A percentile compares a stretch with the other conserved stretches of the same genome.
Conservation (phyloP, 108 stramenopile genomes). For the Cyclotella cryptica region DNA sequence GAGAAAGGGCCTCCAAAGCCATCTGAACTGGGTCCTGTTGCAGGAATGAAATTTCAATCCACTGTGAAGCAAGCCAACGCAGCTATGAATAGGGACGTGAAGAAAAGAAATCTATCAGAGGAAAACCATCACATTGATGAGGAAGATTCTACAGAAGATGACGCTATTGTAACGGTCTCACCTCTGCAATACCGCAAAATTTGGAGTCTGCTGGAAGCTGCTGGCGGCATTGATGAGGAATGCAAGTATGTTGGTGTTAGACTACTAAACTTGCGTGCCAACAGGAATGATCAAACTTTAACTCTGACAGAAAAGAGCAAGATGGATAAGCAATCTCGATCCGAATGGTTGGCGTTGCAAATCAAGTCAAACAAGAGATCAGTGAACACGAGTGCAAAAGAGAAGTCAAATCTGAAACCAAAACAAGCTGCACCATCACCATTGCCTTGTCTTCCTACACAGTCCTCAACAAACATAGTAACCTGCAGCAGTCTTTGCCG, state of each 20-base stretch:
- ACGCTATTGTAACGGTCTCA: neutral
- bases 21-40: constrained; percentile 1
- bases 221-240: neutral
- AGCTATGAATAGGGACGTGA: neutral
- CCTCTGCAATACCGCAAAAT: constrained; percentile 1
- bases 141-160: neutral
- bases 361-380: neutral
- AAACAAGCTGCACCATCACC: neutral
- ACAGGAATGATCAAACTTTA: neutral
- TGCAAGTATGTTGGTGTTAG: constrained; percentile 6
- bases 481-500: neutral
- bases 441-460: neutral
- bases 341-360: neutral
- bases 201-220: neutral
- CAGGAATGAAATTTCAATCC: constrained; percentile 5
- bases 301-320: neutral
- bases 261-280: neutral
- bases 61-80: neutral
- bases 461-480: neutral
- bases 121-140: neutral
- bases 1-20: constrained; percentile 15
- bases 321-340: neutral
- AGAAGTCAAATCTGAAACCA: neutral
- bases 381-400: neutral
- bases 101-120: neutral